Evolutionary conservation across 352 stramenopile genomes (phyloP), one percentile per base, ranked within the genome.

Genomic region (Peronospora tabacina): DNA sequence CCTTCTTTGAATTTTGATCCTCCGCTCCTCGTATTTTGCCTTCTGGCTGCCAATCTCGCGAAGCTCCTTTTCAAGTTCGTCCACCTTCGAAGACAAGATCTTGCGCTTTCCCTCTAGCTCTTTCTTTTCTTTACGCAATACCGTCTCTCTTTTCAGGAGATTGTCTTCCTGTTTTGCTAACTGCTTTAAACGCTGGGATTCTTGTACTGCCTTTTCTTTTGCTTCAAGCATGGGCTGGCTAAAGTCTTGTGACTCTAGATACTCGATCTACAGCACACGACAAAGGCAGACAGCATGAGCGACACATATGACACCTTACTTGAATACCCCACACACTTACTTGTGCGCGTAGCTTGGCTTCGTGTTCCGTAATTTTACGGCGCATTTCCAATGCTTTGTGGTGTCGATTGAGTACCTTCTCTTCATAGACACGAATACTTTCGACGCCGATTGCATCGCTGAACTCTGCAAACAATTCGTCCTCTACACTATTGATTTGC

Each of bases 361-460:
- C 79, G 34, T 94, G 81, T 38, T 86, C 74, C 3, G 74, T 70
- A 30, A 91, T 81, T 52, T 79, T 83, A 15, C 76, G 81, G 17
- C 75, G 71, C 46, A 70, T 87, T 7, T 88, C 73, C 36, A 79
- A 63, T n/a, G 73, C 62, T 24, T 85, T 69, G 22, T 86, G 65
- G 32, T 88, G 77, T 2, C 78, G 76, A 60, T 96, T 94, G 2
- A 96, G 61, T 9, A 97, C 89, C 15, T 85, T 95, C 50, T 96
- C 87, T 68, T 98, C 92, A 58, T 98, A 98, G 6, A 89, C 66
- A 17, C 83, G 82, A 40, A 95, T 90, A 46, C 75, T 95, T 17
- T 72, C 54, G 12, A 95, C 71, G 10, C 83, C 83, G 43, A 94
- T 68, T 33, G 70, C 48, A 36, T 82, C 60, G 33, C 83, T 93